Evolutionary conservation across 176 grass and related monocot genomes (phyloP).

Genomic region (Triticum monococcum): DNA sequence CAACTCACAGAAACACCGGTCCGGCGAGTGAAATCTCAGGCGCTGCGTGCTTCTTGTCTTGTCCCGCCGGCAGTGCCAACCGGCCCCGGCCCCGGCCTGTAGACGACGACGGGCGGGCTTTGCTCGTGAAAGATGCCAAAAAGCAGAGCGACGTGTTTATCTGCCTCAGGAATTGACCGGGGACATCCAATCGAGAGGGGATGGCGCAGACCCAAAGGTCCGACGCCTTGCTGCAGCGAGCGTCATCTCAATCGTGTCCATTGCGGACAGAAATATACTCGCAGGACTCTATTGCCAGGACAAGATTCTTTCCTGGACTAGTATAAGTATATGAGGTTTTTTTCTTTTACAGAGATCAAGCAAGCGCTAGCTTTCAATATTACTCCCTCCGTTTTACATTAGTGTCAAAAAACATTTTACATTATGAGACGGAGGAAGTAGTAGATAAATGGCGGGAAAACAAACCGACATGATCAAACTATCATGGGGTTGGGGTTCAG

Average conservation of each 20-base stretch:
- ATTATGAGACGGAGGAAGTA: too few species aligned
- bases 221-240: neutral
- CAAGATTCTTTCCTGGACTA: conserved; percentile 28
- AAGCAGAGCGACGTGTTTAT: neutral
- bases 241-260: conserved; percentile 18
- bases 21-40: neutral
- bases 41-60: neutral
- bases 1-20: conserved; percentile 8
- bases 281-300: neutral
- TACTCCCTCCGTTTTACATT: too few species aligned
- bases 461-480: too few species aligned
- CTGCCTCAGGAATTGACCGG: neutral
- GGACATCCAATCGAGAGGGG: neutral
- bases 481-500: too few species aligned
- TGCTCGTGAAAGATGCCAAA: conserved; percentile 36
- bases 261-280: neutral
- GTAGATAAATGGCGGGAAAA: too few species aligned
- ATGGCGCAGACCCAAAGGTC: neutral
- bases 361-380: too few species aligned
- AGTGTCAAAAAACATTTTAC: too few species aligned
- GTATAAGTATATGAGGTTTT: too few species aligned
- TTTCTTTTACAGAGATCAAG: too few species aligned
- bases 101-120: neutral
- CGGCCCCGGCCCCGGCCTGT: neutral
- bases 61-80: neutral